phyloP scores from a whole-genome alignment of 225 moss, liverwort and hornwort genomes.

The Pseudoscleropodium purum region DNA sequence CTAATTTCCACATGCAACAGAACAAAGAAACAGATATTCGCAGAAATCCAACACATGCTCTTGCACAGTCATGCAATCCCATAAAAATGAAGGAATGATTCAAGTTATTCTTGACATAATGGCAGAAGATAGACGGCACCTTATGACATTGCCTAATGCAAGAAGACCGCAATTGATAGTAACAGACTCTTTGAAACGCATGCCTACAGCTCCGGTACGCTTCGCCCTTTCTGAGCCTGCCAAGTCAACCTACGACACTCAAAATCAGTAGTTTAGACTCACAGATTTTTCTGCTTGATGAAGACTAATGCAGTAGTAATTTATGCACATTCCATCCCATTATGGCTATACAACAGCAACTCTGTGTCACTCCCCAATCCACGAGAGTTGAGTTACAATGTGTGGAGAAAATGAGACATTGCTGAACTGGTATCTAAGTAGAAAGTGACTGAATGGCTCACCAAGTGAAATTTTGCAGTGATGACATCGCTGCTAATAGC shows the following conservation, averaged over 20 bases:
- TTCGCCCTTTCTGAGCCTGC: conserved; percentile 91
- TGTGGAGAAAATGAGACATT: neutral
- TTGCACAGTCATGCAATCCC: neutral
- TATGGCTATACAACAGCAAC: neutral
- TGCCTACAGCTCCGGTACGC: conserved; percentile 86
- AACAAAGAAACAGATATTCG: neutral
- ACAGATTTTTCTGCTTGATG: neutral
- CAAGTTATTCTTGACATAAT: neutral
- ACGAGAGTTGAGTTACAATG: neutral
- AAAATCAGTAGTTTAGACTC: neutral
- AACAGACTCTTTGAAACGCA: conserved; percentile 92
- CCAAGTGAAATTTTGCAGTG: conserved; percentile 94
- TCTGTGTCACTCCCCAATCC: neutral
- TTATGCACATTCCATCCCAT: neutral
- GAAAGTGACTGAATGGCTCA: conserved; percentile 12
- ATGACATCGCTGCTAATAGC: conserved; percentile 61
- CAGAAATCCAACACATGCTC: neutral
- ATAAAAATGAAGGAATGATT: neutral
- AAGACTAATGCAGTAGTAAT: neutral
- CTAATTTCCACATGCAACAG: neutral
- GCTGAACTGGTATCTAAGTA: neutral
- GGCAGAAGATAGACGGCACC: conserved; percentile 30
- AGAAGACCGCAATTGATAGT: conserved; percentile 93
- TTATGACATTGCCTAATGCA: conserved; percentile 91
- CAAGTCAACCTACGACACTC: conserved; percentile 73